Percentiles rank a stretch among this genome's conserved stretches.
Conservation (phyloP, 2,329 filamentous ascomycete genomes). For the Paecilomyces niveus region DNA sequence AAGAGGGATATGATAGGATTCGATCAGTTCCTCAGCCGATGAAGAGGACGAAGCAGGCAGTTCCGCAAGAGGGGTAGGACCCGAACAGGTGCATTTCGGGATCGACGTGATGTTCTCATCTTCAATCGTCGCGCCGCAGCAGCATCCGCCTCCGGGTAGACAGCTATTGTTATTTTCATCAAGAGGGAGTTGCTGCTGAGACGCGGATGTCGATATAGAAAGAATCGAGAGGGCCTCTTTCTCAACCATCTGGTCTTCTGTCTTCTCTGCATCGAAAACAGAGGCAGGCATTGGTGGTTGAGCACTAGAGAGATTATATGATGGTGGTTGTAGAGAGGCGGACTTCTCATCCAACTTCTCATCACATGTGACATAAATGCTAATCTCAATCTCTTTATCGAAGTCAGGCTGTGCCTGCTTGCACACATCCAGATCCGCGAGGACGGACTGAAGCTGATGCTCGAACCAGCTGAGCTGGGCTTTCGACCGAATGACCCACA, state of each 20-base stretch:
- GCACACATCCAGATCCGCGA: constrained; percentile 34
- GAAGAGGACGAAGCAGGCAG: not conserved
- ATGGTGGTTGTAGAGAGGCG: not conserved
- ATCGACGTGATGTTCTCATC: constrained; percentile 35
- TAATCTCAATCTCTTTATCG: constrained; percentile 43
- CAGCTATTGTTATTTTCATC: constrained; percentile 10
- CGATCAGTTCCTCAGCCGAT: constrained; percentile 4
- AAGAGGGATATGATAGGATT: constrained; percentile 16
- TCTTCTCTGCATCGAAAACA: not conserved
- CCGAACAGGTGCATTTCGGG: constrained; percentile 31
- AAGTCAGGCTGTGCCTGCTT: constrained; percentile 21
- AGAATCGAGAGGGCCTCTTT: constrained; percentile 19
- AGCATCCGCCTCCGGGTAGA: constrained; percentile 34
- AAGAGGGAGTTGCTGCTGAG: constrained; percentile 1
- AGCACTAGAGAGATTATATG: not conserved
- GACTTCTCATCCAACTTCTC: constrained; percentile 36
- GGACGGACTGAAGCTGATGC: constrained; percentile 40
- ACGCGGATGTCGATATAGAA: constrained; percentile 9
- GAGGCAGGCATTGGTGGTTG: not conserved
- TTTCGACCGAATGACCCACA: constrained; percentile 54
- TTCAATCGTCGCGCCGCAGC: constrained; percentile 43
- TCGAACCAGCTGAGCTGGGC: constrained; percentile 49
- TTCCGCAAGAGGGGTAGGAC: constrained; percentile 8
- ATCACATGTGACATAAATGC: constrained; percentile 51
- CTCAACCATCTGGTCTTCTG: constrained; percentile 8